Conservation (phyloP, 164 flowering plant genomes). For the Annona squamosa region DNA sequence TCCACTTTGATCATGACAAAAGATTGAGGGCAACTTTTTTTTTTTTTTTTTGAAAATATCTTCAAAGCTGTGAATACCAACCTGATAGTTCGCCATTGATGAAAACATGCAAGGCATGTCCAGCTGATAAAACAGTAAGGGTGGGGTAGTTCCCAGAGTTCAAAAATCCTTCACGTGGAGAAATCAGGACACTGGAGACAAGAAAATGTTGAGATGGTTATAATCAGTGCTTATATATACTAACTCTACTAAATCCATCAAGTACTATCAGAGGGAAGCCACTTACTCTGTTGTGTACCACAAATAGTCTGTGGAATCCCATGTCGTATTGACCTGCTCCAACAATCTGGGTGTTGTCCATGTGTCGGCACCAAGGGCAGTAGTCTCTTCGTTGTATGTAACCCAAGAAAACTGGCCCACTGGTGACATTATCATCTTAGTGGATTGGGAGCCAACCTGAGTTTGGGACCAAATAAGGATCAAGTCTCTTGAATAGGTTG, state of each 20-base stretch:
- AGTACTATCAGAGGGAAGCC: not conserved
- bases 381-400: conserved; percentile 63
- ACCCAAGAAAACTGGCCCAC: conserved; percentile 53
- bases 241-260: not conserved
- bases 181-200: conserved; percentile 48
- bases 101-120: conserved; percentile 86
- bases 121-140: conserved; percentile 76
- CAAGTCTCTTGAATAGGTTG: not conserved
- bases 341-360: conserved; percentile 37
- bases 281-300: conserved; percentile 95
- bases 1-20: no score
- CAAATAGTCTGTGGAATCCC: conserved; percentile 79
- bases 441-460: conserved; percentile 58
- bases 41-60: not conserved
- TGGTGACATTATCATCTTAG: conserved; percentile 44
- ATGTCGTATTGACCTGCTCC: conserved; percentile 73
- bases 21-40: not conserved
- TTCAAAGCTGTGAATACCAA: conserved; percentile 11
- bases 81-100: conserved; percentile 72
- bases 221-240: not conserved
- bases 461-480: not conserved
- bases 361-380: conserved; percentile 42
- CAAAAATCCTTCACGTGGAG: conserved; percentile 54
- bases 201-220: not conserved
- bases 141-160: conserved; percentile 54